These are phyloP conservation scores for Rhamnella rubrinervis DNA, from an alignment of 331 rosid genomes.

Conservation along the genomic window DNA sequence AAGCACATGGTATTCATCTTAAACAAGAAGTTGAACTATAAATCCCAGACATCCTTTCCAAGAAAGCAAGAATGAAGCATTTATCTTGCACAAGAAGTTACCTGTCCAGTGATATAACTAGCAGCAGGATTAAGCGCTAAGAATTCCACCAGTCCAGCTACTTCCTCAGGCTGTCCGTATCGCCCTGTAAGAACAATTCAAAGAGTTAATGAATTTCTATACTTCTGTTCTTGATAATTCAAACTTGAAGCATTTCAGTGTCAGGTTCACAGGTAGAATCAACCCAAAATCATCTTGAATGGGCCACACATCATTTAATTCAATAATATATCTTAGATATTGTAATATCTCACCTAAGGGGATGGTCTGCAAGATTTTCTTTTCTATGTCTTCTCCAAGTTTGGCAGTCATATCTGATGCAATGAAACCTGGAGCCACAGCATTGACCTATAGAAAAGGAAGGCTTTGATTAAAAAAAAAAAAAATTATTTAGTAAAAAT, in stretches of 20 bases:
- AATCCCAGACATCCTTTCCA: neutral
- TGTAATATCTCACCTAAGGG: constrained; percentile 33
- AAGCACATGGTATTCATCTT: neutral
- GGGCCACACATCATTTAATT: neutral
- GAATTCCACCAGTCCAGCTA: constrained; percentile 42
- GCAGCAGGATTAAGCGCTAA: constrained; percentile 43
- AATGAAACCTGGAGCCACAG: constrained; percentile 38
- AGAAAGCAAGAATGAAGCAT: neutral
- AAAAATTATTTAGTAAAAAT: neutral
- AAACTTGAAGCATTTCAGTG: neutral
- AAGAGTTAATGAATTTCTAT: neutral
- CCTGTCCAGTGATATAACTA: constrained; percentile 43
- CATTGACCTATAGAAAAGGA: constrained; percentile 30
- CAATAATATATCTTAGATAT: neutral
- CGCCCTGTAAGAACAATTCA: constrained; percentile 20
- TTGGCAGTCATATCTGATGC: constrained; percentile 48
- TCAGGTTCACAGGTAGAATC: neutral
- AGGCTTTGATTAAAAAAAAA: neutral
- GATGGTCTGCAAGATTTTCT: constrained; percentile 38
- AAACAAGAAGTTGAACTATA: neutral
- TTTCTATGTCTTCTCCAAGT: constrained; percentile 40
- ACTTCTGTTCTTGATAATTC: neutral
- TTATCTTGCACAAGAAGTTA: neutral
- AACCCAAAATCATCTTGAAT: neutral
- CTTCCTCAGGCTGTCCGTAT: constrained; percentile 44